Evolutionary conservation across 176 grass and related monocot species (phyloP).

Genomic region (Leersia perrieri): DNA sequence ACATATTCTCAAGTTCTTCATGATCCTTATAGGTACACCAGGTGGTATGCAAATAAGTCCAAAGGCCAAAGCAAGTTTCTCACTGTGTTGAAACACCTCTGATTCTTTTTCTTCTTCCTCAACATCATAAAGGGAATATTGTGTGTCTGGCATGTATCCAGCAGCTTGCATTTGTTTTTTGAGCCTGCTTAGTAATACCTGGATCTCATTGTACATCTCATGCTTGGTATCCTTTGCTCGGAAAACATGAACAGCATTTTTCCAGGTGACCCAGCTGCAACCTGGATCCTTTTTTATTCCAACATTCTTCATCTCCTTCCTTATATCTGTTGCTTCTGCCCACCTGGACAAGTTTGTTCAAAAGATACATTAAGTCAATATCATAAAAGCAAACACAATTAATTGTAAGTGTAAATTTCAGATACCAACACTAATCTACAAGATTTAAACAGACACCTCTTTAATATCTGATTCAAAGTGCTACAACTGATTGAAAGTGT

Average conservation of each 20-base stretch:
- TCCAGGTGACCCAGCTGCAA: slow-evolving; percentile 84
- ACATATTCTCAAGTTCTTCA: slow-evolving; percentile 79
- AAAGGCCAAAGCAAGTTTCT: slow-evolving; percentile 85
- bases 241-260: slow-evolving; percentile 75
- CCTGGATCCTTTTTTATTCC: slow-evolving; percentile 81
- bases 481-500: neutral
- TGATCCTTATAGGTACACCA: slow-evolving; percentile 66
- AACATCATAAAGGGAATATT: slow-evolving; percentile 68
- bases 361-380: neutral
- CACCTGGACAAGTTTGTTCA: slow-evolving; percentile 53
- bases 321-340: slow-evolving; percentile 70
- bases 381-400: neutral
- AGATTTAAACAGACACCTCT: neutral
- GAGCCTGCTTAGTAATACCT: slow-evolving; percentile 57
- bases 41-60: slow-evolving; percentile 69
- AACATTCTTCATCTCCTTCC: slow-evolving; percentile 67
- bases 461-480: neutral
- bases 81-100: slow-evolving; percentile 85
- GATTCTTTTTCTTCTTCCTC: slow-evolving; percentile 94
- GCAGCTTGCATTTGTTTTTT: slow-evolving; percentile 63
- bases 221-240: slow-evolving; percentile 81
- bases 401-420: neutral
- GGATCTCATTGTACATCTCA: slow-evolving; percentile 65
- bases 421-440: neutral
- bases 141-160: slow-evolving; percentile 69